Percentiles rank a stretch among this genome's conserved stretches.
phyloP scores from a whole-genome alignment of 1,284 basidiomycete species.

The Vanrija sp. region DNA sequence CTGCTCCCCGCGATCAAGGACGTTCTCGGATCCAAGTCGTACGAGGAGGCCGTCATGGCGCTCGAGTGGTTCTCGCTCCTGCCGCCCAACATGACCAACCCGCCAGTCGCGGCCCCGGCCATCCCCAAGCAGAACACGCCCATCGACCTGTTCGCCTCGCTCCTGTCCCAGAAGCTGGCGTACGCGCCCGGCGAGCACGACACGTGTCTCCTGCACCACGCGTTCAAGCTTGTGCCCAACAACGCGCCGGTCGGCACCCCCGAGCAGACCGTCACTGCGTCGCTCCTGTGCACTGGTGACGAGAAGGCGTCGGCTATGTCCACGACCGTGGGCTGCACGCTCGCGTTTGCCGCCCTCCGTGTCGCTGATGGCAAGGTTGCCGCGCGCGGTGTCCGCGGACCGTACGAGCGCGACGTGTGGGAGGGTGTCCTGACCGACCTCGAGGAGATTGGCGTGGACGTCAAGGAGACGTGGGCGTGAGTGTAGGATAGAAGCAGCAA shows the following conservation, averaged over 20 bases:
- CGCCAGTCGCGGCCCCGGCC: not conserved
- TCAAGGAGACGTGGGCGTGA: slow-evolving; percentile 57
- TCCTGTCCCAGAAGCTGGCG: slow-evolving; percentile 69
- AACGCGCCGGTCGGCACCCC: slow-evolving; percentile 12
- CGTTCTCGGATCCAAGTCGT: slow-evolving; percentile 18
- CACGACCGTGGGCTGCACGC: slow-evolving; percentile 77
- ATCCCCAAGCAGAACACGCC: slow-evolving; percentile 51
- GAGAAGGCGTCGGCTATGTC: slow-evolving; percentile 74
- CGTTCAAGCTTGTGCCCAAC: slow-evolving; percentile 53
- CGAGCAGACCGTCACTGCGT: slow-evolving; percentile 69
- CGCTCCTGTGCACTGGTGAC: slow-evolving; percentile 69
- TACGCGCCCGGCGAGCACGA: slow-evolving; percentile 75
- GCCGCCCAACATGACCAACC: slow-evolving; percentile 33
- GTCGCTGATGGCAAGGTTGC: slow-evolving; percentile 66
- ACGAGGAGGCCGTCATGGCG: slow-evolving; percentile 53
- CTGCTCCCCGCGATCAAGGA: slow-evolving; percentile 1
- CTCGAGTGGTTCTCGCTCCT: slow-evolving; percentile 58
- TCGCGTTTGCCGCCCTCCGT: slow-evolving; percentile 70
- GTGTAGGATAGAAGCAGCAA: not conserved
- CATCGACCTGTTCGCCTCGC: slow-evolving; percentile 71
- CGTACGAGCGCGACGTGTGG: slow-evolving; percentile 61
- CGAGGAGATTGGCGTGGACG: slow-evolving; percentile 61
- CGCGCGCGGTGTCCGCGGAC: slow-evolving; percentile 64
- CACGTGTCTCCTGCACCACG: slow-evolving; percentile 82
- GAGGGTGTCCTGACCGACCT: slow-evolving; percentile 60